Evolutionary conservation across 1,284 basidiomycete species (phyloP).

Genomic region (Boletus nobilissimus): DNA sequence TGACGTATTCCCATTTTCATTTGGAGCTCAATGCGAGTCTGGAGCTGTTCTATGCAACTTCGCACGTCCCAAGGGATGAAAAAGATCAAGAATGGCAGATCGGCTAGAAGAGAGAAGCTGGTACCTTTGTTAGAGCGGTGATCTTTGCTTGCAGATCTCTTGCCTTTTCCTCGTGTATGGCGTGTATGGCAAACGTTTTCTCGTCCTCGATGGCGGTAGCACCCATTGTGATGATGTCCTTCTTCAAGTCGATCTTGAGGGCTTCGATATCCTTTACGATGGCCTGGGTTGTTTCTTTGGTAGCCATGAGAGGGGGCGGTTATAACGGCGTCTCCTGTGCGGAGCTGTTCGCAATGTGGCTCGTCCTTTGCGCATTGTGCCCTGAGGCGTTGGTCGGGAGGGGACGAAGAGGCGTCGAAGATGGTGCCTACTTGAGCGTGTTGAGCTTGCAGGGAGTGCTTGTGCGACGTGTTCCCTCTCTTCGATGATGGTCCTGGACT

Average conservation of each 20-base stretch:
- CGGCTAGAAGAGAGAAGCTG: background rate
- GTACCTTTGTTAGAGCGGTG: constrained; percentile 72
- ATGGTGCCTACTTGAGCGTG: constrained; percentile 66
- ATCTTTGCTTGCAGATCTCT: constrained; percentile 82
- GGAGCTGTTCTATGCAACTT: constrained; percentile 73
- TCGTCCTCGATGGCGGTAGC: constrained; percentile 68
- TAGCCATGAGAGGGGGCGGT: constrained; percentile 70
- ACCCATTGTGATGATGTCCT: constrained; percentile 81
- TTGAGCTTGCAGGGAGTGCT: constrained; percentile 66
- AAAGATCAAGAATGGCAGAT: background rate
- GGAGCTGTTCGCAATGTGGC: constrained; percentile 71
- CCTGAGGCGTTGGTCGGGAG: constrained; percentile 49
- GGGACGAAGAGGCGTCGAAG: background rate
- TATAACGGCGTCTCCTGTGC: constrained; percentile 69
- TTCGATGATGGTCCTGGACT: constrained; percentile 63
- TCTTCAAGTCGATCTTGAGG: constrained; percentile 74
- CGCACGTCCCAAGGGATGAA: constrained; percentile 67
- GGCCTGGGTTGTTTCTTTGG: constrained; percentile 71
- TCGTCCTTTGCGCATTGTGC: constrained; percentile 75
- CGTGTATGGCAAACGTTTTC: constrained; percentile 66
- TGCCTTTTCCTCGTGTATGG: constrained; percentile 77
- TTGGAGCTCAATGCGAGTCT: constrained; percentile 70
- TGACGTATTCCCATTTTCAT: constrained; percentile 70
- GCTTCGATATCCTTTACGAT: constrained; percentile 69
- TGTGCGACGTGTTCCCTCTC: constrained; percentile 65